Base-by-base conservation (phyloP, 352 stramenopile species). In the Phytophthora sojae region DNA sequence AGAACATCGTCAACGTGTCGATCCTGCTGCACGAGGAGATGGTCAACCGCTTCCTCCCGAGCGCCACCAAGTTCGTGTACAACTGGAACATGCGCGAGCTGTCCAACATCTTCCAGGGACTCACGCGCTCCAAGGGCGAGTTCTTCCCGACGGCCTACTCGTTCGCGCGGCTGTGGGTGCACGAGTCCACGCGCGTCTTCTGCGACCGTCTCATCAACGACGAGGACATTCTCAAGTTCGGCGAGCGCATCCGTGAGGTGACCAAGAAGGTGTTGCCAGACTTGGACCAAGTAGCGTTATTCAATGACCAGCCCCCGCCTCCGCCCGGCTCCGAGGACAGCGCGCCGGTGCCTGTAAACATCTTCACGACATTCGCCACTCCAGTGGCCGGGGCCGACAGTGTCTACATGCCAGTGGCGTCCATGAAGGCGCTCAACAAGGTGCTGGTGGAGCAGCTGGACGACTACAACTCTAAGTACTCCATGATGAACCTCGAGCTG, bases 61-160 rank as follows among this genome's bases (percentile, higher is more conserved):
- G 92, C 44, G 96, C 96, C 47, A 95, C 98, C n/a, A 98, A 99
- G 73, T 99, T 99, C 72, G 98, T 98, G 65, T 99, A 99, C 83
- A 99, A 99, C 71, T 99, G 97, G 96, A 99, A 99, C 79, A 99
- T 97, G 95, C 91, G 97, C 15, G 96, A 99, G 66, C 80, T 99
- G 4, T 97, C 89, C 5, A 99, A 99, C 61, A 96, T 99, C 55
- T 99, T 99, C 73, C 97, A 99, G 79, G 95, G 95, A 3, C 85
- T 97, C 26, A 98, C 93, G 35, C 88, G 94, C 3, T 94, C 95
- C 7, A 98, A 97, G 68, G 88, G 89, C 23, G 93, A 98, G 44
- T 98, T 97, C 71, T 99, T 97, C 74, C 86, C 90, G 17, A 93
- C 83, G 6, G 84, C 92, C 4, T 76, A 85, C 7, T 90, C 93